A percentile compares a stretch with the other conserved stretches of the same genome.
These are phyloP conservation scores for Coniosporium apollinis DNA, from an alignment of 495 filamentous ascomycete genomes.

Conservation along the genomic window DNA sequence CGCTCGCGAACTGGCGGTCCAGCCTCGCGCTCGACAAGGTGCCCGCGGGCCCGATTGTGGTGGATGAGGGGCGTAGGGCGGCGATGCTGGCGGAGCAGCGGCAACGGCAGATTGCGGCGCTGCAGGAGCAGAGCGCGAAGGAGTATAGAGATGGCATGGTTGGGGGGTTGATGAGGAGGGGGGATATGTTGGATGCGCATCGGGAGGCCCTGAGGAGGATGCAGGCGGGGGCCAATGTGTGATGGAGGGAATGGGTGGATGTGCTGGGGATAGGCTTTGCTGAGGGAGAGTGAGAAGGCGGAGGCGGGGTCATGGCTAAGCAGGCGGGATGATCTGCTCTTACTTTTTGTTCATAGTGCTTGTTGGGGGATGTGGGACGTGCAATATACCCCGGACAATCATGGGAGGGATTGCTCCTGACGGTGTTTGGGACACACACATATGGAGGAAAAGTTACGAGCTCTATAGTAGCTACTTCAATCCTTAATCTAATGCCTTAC, in stretches of 20 bases:
- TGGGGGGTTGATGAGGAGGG: constrained; percentile 60
- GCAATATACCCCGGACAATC: background rate
- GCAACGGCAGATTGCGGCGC: constrained; percentile 30
- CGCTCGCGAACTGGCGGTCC: constrained; percentile 61
- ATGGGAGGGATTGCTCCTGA: background rate
- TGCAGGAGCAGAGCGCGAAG: constrained; percentile 23
- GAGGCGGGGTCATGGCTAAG: too few relatives aligned
- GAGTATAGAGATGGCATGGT: constrained; percentile 33
- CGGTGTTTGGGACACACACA: background rate
- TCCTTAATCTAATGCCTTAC: too few relatives aligned
- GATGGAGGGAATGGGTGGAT: constrained; percentile 2
- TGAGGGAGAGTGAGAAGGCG: too few relatives aligned
- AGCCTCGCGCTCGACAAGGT: constrained; percentile 47
- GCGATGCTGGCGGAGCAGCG: constrained; percentile 29
- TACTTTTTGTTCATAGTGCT: background rate
- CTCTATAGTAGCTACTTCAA: too few relatives aligned
- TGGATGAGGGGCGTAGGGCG: constrained; percentile 14
- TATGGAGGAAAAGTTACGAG: too few relatives aligned
- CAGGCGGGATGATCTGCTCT: too few relatives aligned
- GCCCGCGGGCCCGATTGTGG: constrained; percentile 24
- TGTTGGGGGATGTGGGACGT: background rate
- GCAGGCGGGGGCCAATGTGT: constrained; percentile 52
- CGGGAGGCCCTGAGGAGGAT: constrained; percentile 66
- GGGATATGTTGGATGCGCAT: constrained; percentile 61
- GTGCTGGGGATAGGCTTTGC: too few relatives aligned